Conservation (phyloP, 179 eudicot species). For the Nepenthes alata region DNA sequence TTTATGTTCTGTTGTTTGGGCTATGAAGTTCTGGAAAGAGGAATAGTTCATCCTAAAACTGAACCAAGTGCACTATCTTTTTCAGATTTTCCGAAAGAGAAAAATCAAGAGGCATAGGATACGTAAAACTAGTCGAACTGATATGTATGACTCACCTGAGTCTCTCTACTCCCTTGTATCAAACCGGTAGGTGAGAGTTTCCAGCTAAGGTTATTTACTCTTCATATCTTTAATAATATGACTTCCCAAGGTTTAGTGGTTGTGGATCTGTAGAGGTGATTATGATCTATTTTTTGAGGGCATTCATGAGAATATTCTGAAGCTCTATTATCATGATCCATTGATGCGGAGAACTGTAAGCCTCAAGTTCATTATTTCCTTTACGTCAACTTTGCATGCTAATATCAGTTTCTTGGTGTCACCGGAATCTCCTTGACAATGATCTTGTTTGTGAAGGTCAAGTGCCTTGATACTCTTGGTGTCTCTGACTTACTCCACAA, state of each 20-base stretch:
- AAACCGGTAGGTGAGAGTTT: slow-evolving; percentile 45
- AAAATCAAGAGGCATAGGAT: slow-evolving; percentile 41
- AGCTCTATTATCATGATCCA: slow-evolving; percentile 79
- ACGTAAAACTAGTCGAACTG: slow-evolving; percentile 14
- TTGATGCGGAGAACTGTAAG: slow-evolving; percentile 82
- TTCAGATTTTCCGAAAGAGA: slow-evolving; percentile 82
- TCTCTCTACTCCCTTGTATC: slow-evolving; percentile 61
- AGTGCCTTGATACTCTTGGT: slow-evolving; percentile 69
- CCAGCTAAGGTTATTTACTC: slow-evolving; percentile 6
- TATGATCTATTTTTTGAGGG: slow-evolving; percentile 79
- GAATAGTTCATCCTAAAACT: not conserved
- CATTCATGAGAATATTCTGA: slow-evolving; percentile 79
- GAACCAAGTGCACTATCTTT: slow-evolving; percentile 3
- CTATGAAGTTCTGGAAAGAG: no score
- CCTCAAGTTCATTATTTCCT: slow-evolving; percentile 13
- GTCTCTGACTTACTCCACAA: slow-evolving; percentile 69
- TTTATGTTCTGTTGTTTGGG: not conserved
- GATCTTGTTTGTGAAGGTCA: slow-evolving; percentile 40
- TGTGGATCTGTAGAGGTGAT: slow-evolving; percentile 56
- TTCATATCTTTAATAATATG: slow-evolving; percentile 4
- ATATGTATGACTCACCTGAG: slow-evolving; percentile 35
- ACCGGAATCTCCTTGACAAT: not conserved
- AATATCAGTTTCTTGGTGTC: not conserved
- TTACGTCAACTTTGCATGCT: not conserved
- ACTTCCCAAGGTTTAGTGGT: slow-evolving; percentile 4